Conservation (phyloP, 2,329 filamentous ascomycete species). For the Cladosporium sphaerospermum region DNA sequence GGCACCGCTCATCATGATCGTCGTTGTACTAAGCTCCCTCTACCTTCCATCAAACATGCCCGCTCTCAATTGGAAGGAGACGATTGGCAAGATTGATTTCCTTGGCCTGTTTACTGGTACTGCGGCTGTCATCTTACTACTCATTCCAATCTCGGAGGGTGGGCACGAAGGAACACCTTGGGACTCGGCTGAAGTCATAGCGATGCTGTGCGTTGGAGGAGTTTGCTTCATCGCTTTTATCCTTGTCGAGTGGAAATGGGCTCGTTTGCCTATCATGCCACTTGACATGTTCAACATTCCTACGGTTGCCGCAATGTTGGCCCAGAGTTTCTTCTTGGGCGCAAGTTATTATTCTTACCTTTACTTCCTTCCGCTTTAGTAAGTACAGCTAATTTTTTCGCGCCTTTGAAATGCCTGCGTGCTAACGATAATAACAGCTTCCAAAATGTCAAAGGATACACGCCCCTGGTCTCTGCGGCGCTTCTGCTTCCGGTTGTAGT, state of each 20-base stretch:
- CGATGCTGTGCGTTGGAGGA: constrained; percentile 50
- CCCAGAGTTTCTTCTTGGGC: constrained; percentile 56
- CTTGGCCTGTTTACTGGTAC: constrained; percentile 51
- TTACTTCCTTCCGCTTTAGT: constrained; percentile 77
- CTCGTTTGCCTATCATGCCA: constrained; percentile 53
- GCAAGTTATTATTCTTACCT: constrained; percentile 60
- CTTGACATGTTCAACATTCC: constrained; percentile 50
- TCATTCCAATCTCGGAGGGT: constrained; percentile 59
- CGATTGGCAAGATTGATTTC: constrained; percentile 53
- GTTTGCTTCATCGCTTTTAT: constrained; percentile 45
- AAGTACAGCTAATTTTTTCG: background rate
- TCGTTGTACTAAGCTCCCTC: constrained; percentile 36
- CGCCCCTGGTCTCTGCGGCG: constrained; percentile 60
- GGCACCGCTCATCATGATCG: constrained; percentile 43
- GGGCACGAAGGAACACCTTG: constrained; percentile 41
- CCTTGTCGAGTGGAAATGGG: constrained; percentile 49
- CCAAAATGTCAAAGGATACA: constrained; percentile 64
- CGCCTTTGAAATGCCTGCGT: background rate
- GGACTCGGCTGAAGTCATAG: constrained; percentile 52
- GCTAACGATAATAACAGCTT: constrained; percentile 39
- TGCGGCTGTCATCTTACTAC: constrained; percentile 51
- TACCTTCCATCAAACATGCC: constrained; percentile 48
- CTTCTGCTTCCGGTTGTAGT: constrained; percentile 38
- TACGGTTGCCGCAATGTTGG: constrained; percentile 49
- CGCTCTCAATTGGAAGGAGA: constrained; percentile 42